These are phyloP conservation scores for Russula abietina DNA, from an alignment of 768 basidiomycete species.

Conservation along the genomic window DNA sequence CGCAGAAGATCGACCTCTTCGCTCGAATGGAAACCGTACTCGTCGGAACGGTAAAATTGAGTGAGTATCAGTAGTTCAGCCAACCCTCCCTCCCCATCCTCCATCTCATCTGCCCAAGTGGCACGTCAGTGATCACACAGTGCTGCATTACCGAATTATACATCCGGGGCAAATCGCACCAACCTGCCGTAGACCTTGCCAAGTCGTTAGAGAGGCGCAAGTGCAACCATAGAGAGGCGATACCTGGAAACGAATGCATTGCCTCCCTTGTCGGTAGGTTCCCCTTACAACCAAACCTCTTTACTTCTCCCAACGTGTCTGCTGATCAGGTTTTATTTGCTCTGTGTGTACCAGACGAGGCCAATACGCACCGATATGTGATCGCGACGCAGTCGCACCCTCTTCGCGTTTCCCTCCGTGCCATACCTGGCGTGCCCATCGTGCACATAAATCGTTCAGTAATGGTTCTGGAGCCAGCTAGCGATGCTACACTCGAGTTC, in stretches of 20 bases:
- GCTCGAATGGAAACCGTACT: conserved; percentile 73
- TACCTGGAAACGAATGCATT: conserved; percentile 80
- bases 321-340: background rate
- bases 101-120: conserved; percentile 35
- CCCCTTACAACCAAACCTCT: background rate
- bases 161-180: conserved; percentile 65
- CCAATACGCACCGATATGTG: conserved; percentile 91
- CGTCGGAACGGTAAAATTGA: conserved; percentile 86
- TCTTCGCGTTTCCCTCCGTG: conserved; percentile 63
- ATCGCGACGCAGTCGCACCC: conserved; percentile 76
- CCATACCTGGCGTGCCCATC: conserved; percentile 79
- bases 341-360: conserved; percentile 45
- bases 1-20: conserved; percentile 66
- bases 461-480: conserved; percentile 88
- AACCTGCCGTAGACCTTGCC: conserved; percentile 79
- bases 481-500: conserved; percentile 61
- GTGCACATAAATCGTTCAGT: conserved; percentile 90
- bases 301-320: background rate
- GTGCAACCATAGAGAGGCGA: conserved; percentile 91
- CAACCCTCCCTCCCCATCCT: no score
- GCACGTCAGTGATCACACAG: conserved; percentile 89
- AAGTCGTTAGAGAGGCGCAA: conserved; percentile 90
- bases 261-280: conserved; percentile 68
- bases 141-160: conserved; percentile 95
- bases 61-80: conserved; percentile 47